Conservation (phyloP, 306 rosid species). For the Pyrus bretschneideri region DNA sequence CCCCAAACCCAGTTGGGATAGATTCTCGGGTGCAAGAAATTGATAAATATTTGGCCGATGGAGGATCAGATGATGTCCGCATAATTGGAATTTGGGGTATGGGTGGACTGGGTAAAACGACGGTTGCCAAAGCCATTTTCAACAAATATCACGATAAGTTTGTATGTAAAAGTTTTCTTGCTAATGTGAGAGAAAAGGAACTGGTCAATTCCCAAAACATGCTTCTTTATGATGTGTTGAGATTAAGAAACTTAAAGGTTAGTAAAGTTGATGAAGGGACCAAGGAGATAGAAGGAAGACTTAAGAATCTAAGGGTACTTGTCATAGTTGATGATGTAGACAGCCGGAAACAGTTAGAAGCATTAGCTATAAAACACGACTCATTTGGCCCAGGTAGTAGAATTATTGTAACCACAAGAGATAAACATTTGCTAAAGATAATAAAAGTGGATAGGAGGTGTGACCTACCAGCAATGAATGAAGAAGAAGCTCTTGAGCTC, state of each 20-base stretch:
- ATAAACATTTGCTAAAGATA: neutral
- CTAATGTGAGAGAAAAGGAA: neutral
- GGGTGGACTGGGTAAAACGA: neutral
- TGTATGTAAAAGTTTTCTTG: neutral
- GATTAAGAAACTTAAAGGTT: neutral
- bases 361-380: neutral
- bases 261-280: neutral
- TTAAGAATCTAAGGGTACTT: neutral
- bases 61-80: too few species aligned
- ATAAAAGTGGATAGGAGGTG: too few species aligned
- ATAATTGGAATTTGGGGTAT: neutral
- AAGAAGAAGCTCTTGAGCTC: slow-evolving; percentile 14
- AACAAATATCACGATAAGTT: slow-evolving; percentile 2
- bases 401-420: slow-evolving; percentile 19
- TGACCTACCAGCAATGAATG: neutral
- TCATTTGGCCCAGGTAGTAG: slow-evolving; percentile 22
- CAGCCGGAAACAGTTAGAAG: neutral
- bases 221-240: slow-evolving; percentile 5
- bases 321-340: slow-evolving; percentile 14
- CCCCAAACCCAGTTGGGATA: neutral
- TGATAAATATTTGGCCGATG: too few species aligned
- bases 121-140: slow-evolving; percentile 14
- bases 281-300: neutral
- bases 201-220: neutral
- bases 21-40: too few species aligned